phyloP scores from a whole-genome alignment of 257 asterid species.

The Salvia rosmarinus region DNA sequence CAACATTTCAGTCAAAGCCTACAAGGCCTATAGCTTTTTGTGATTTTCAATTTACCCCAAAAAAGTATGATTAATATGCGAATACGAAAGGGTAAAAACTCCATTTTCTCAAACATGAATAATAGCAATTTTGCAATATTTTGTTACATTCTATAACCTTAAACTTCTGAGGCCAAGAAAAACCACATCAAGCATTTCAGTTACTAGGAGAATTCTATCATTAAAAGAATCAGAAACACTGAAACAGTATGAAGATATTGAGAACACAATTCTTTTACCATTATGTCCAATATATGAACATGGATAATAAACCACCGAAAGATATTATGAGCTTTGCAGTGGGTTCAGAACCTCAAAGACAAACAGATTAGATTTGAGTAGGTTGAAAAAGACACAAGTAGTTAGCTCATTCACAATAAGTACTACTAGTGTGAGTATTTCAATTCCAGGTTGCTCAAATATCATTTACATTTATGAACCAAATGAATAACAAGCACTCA shows the following conservation, averaged over 20 bases:
- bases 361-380: neutral
- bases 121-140: neutral
- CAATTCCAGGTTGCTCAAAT: neutral
- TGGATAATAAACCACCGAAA: neutral
- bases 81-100: slow-evolving; percentile 18
- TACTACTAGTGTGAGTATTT: neutral
- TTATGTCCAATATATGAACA: slow-evolving; percentile 9
- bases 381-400: neutral
- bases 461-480: neutral
- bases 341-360: neutral
- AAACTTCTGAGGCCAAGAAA: slow-evolving; percentile 26
- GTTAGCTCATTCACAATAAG: neutral
- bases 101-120: slow-evolving; percentile 16
- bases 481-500: slow-evolving; percentile 22
- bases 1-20: slow-evolving; percentile 32
- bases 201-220: neutral
- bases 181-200: slow-evolving; percentile 8
- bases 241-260: neutral
- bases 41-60: neutral
- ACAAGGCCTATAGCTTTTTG: neutral
- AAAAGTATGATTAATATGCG: neutral
- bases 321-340: slow-evolving; percentile 16
- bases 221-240: slow-evolving; percentile 7
- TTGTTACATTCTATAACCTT: slow-evolving; percentile 2
- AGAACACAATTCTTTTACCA: slow-evolving; percentile 3